These are phyloP conservation scores for Posidonia oceanica DNA, from an alignment of 116 monocot species.

Conservation along the genomic window DNA sequence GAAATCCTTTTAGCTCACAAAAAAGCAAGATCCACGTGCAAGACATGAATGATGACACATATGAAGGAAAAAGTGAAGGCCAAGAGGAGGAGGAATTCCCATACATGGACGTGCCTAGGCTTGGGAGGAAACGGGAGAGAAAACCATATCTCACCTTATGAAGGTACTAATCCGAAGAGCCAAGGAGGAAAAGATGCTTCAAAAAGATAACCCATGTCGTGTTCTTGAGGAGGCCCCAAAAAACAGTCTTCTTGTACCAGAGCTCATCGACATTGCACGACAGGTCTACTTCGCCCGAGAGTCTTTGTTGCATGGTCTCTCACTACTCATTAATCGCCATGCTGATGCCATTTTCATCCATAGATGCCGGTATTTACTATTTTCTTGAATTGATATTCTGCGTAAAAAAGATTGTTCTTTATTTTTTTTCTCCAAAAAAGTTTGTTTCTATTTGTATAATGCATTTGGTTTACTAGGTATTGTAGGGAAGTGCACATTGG, in stretches of 20 bases:
- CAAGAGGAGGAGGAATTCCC: background rate
- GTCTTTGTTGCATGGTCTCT: conserved; percentile 24
- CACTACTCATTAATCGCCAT: conserved; percentile 16
- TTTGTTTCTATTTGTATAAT: background rate
- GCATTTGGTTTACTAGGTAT: conserved; percentile 15
- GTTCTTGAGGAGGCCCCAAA: conserved; percentile 43
- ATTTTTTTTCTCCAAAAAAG: background rate
- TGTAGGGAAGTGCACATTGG: conserved; percentile 57
- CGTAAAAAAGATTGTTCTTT: background rate
- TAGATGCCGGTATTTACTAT: conserved; percentile 9
- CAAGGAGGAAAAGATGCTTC: conserved; percentile 34
- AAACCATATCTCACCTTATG: conserved; percentile 58
- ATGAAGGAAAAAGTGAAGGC: background rate
- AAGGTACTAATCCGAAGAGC: conserved; percentile 44
- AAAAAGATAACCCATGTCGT: conserved; percentile 50
- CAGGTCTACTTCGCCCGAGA: conserved; percentile 32
- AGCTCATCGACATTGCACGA: conserved; percentile 41
- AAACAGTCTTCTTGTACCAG: conserved; percentile 60
- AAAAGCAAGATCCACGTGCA: conserved; percentile 1
- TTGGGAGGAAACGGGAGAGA: conserved; percentile 52
- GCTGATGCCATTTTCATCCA: conserved; percentile 2
- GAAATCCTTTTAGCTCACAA: background rate
- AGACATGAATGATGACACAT: background rate
- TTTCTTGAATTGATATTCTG: too few species aligned
- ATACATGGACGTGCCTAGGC: conserved; percentile 52